Conservation (phyloP, 2,329 filamentous ascomycete species). For the Plectosphaerella sp. region DNA sequence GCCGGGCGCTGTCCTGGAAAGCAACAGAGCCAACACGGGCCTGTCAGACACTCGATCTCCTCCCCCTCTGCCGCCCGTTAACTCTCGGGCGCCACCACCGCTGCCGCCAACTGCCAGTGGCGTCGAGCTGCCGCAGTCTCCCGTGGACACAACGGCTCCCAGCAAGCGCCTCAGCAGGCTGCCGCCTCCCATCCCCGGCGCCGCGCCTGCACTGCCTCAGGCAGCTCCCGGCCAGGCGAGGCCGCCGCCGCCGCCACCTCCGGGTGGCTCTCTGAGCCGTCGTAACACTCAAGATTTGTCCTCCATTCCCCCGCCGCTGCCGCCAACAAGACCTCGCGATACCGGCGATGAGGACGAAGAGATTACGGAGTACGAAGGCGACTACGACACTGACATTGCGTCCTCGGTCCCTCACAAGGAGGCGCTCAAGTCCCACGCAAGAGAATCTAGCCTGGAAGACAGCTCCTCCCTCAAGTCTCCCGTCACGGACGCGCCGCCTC, state of each 20-base stretch:
- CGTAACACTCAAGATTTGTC: constrained; percentile 55
- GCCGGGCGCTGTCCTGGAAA: constrained; percentile 38
- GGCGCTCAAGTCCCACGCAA: constrained; percentile 76
- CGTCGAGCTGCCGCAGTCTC: constrained; percentile 40
- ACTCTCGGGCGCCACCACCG: constrained; percentile 25
- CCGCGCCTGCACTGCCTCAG: constrained; percentile 40
- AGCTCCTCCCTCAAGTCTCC: constrained; percentile 58
- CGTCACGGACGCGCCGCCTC: constrained; percentile 37
- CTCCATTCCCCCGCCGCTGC: constrained; percentile 22
- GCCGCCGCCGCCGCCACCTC: constrained; percentile 65
- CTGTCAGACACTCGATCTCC: constrained; percentile 19
- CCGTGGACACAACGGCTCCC: constrained; percentile 25
- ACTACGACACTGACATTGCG: constrained; percentile 96
- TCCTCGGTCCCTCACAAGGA: constrained; percentile 93
- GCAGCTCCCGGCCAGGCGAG: constrained; percentile 48
- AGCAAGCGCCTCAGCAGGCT: constrained; percentile 53
- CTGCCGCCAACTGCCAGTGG: constrained; percentile 29
- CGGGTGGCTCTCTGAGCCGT: constrained; percentile 45
- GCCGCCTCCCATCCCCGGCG: constrained; percentile 57
- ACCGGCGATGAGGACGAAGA: constrained; percentile 69
- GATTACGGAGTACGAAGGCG: constrained; percentile 90
- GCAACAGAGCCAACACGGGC: constrained; percentile 1
- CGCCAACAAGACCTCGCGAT: neutral
- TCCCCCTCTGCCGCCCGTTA: constrained; percentile 32
- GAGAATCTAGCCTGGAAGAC: constrained; percentile 73